Conservation (phyloP, 75 land plant species). For the Cryptomeria japonica region DNA sequence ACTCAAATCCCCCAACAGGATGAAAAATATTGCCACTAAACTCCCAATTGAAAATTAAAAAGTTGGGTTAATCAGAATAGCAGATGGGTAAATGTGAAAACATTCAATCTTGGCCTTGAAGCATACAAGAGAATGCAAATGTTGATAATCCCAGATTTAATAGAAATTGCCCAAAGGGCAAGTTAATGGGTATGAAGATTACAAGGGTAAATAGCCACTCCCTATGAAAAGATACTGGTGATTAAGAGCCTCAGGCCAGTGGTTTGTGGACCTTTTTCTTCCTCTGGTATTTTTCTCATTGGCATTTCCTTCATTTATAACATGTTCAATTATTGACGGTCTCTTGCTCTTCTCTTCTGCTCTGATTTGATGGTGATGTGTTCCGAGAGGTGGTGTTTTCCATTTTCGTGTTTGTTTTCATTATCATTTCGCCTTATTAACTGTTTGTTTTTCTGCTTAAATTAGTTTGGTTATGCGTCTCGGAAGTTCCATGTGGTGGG, state of each 20-base stretch:
- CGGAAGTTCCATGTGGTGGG: no score
- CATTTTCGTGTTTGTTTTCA: background rate
- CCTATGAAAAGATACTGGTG: background rate
- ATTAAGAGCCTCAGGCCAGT: background rate
- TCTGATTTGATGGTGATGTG: constrained; percentile 1
- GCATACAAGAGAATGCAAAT: background rate
- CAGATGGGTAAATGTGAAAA: background rate
- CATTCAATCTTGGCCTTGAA: background rate
- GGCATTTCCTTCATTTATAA: background rate
- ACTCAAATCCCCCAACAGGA: background rate
- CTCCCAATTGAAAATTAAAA: background rate
- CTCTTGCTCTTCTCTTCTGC: constrained; percentile 4
- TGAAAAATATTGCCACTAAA: background rate
- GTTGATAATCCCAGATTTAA: background rate
- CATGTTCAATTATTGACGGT: constrained; percentile 8
- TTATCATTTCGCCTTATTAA: no score
- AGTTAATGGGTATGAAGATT: background rate
- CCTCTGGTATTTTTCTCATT: background rate
- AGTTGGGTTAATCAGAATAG: background rate
- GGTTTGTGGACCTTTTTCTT: background rate
- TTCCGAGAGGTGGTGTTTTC: background rate
- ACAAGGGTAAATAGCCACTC: background rate
- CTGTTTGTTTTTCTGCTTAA: no score
- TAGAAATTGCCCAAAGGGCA: background rate
- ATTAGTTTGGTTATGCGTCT: no score